Base-by-base conservation (phyloP, 2,329 filamentous ascomycete genomes). In the Neocatenulostroma microsporum region DNA sequence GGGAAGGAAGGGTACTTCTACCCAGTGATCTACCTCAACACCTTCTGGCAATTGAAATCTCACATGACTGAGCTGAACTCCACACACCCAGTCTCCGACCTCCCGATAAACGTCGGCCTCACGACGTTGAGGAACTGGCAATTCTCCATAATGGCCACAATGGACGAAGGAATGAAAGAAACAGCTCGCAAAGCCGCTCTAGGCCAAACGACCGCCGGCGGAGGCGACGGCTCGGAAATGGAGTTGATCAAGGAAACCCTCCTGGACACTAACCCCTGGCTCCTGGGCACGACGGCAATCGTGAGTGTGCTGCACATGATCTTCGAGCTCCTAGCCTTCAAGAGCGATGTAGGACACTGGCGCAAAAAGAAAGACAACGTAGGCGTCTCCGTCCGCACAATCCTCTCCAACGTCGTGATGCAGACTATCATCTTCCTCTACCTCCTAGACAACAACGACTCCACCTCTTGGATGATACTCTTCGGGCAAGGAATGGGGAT, bases 311-410 rank as follows among this genome's bases (percentile, higher is more conserved):
- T 91, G 25, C 91, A 98, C 66, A 87, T 94, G 74, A 70, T 98
- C 50, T 89, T 98, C 46, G 91, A 98, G 64, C 88, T 84, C 56
- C 75, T 98, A 21, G 91, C 91, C 2, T 98, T 98, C 69, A 94
- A 94, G 56, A 94, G 83, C 58, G 91, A 98, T 59, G 94, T 98
- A 59, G 72, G 87, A 32, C 91, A 98, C 65, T 98, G 91, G 78
- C 85, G 88, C 58, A 95, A 96, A 71, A 98, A 98, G 81, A 98
- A 98, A 72, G 93, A 96, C 67, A 91, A 94, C 41, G 84, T 98
- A 19, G 91, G 91, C 46, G 94, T 94, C 30, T 95, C 88, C 1
- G 83, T 98, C 42, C 86, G 91, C 39, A 93, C 89, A 21, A 98
- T 98, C 55, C 70, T 98, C 39, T 87, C 85, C 59, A 98, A 96